Evolutionary conservation across 2,329 filamentous ascomycete species (phyloP).

Genomic region (Eurotiales sp.): DNA sequence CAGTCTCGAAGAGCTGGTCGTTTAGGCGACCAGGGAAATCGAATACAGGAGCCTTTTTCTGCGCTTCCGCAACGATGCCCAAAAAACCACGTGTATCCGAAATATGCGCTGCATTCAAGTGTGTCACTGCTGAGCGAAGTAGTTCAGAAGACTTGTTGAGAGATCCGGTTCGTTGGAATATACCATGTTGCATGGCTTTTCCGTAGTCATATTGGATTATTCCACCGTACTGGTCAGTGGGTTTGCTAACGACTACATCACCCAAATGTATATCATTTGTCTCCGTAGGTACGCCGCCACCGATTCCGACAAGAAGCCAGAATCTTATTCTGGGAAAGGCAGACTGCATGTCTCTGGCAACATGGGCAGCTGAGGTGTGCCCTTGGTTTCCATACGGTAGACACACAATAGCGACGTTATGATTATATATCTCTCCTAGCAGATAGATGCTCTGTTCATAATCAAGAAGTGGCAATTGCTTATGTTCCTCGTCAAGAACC

Average conservation of each 20-base stretch:
- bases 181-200: background rate
- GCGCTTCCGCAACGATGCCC: too few relatives aligned
- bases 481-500: too few relatives aligned
- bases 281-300: conserved; percentile 18
- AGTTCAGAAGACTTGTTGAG: background rate
- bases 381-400: conserved; percentile 26
- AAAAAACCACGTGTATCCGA: too few relatives aligned
- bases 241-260: conserved; percentile 22
- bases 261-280: conserved; percentile 18
- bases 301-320: conserved; percentile 43
- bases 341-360: conserved; percentile 26
- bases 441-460: conserved; percentile 23
- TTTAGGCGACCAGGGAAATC: too few relatives aligned
- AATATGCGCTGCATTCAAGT: too few relatives aligned
- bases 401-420: conserved; percentile 24
- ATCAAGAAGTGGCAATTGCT: too few relatives aligned
- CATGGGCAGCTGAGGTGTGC: conserved; percentile 25
- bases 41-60: too few relatives aligned
- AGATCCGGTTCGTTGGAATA: background rate
- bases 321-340: conserved; percentile 25
- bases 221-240: background rate
- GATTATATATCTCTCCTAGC: conserved; percentile 19
- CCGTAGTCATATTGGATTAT: conserved; percentile 12
- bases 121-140: background rate
- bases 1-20: too few relatives aligned